These are phyloP conservation scores for Lachnum nothofagi DNA, from an alignment of 2,329 filamentous ascomycete species.

Conservation along the genomic window DNA sequence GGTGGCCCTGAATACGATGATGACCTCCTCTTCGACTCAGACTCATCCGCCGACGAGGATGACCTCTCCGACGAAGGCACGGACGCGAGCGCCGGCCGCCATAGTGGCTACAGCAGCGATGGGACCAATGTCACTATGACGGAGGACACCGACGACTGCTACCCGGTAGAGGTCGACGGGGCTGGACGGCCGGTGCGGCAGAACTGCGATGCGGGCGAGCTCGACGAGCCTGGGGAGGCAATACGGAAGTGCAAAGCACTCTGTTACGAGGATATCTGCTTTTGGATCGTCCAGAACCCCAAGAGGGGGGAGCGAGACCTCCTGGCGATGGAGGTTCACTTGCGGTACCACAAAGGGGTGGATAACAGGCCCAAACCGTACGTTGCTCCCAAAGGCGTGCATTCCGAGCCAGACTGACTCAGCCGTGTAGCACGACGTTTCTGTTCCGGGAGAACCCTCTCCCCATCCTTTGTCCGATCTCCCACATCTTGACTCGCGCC, in stretches of 20 bases:
- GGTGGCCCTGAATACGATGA: constrained; percentile 3
- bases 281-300: constrained; percentile 23
- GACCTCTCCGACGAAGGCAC: constrained; percentile 7
- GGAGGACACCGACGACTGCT: constrained; percentile 7
- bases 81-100: neutral
- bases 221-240: constrained; percentile 10
- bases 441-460: constrained; percentile 19
- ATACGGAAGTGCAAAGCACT: constrained; percentile 17
- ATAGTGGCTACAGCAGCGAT: constrained; percentile 16
- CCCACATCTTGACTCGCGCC: constrained; percentile 16
- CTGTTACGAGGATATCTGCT: constrained; percentile 22
- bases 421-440: constrained; percentile 21
- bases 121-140: constrained; percentile 12
- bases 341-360: constrained; percentile 22
- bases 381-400: constrained; percentile 1
- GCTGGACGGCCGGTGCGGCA: neutral
- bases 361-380: constrained; percentile 28
- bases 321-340: constrained; percentile 22
- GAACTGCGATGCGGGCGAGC: neutral
- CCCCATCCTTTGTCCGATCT: constrained; percentile 24
- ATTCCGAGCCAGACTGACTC: constrained; percentile 16
- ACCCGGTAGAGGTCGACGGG: constrained; percentile 7
- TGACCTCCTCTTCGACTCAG: neutral
- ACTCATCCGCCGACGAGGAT: constrained; percentile 1
- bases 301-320: constrained; percentile 18